Conservation (phyloP, 139 green algal species). For the Desmodesmus armatus region DNA sequence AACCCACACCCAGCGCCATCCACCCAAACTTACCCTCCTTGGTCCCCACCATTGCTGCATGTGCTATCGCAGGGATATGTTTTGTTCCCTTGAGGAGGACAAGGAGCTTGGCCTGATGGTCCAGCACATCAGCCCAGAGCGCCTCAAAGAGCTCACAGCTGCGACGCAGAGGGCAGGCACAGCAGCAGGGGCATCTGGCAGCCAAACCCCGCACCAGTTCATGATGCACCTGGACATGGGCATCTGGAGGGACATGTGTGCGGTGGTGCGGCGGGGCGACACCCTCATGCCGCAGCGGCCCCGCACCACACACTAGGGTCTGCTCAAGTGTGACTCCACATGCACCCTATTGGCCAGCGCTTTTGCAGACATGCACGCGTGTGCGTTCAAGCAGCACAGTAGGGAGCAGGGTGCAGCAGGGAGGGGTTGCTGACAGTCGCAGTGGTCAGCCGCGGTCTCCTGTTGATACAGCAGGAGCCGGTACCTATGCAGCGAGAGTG, state of each 20-base stretch:
- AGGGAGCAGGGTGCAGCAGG: no score
- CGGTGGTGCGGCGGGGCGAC: constrained; percentile 1
- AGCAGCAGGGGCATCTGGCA: constrained; percentile 4
- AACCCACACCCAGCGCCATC: neutral
- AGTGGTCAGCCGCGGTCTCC: no score
- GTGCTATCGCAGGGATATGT: constrained; percentile 35
- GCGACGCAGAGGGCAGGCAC: neutral
- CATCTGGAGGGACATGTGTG: constrained; percentile 66
- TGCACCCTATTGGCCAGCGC: no score
- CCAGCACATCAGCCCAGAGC: neutral
- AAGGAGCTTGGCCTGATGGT: neutral
- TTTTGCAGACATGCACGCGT: no score
- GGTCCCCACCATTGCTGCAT: neutral
- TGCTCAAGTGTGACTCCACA: no score
- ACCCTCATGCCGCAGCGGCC: constrained; percentile 59
- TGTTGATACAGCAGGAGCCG: no score
- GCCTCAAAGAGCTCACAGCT: neutral
- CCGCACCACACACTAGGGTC: no score
- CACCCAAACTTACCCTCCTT: neutral
- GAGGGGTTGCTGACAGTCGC: no score
- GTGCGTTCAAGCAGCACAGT: no score
- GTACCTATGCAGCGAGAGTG: no score
- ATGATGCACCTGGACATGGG: constrained; percentile 61
- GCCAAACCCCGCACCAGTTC: constrained; percentile 59
- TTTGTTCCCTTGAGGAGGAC: constrained; percentile 40